A percentile compares a stretch with the other conserved stretches of the same genome.
These are phyloP conservation scores for Pholiota microspora DNA, from an alignment of 768 basidiomycete genomes.

Conservation along the genomic window DNA sequence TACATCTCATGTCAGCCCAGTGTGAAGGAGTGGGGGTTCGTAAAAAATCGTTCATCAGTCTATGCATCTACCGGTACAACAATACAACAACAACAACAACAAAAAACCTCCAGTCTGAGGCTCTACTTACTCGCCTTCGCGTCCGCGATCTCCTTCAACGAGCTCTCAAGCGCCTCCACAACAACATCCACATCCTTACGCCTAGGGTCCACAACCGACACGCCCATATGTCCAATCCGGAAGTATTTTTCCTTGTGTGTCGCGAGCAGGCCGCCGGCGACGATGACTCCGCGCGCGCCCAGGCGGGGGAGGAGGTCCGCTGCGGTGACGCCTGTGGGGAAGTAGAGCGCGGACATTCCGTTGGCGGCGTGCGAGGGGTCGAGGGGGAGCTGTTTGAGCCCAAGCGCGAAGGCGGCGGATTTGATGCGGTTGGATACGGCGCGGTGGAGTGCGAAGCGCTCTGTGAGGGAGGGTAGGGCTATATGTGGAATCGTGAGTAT, in stretches of 20 bases:
- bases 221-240: conserved; percentile 96
- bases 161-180: conserved; percentile 60
- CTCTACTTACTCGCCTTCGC: conserved; percentile 19
- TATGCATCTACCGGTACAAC: too few relatives aligned
- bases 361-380: conserved; percentile 71
- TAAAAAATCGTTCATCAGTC: too few relatives aligned
- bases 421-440: conserved; percentile 70
- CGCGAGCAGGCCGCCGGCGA: conserved; percentile 87
- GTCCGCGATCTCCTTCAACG: conserved; percentile 41
- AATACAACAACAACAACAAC: too few relatives aligned
- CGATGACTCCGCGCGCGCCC: conserved; percentile 66
- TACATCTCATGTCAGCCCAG: too few relatives aligned
- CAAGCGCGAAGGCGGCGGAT: conserved; percentile 59
- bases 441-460: conserved; percentile 77
- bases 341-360: conserved; percentile 94
- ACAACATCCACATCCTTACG: conserved; percentile 79
- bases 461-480: conserved; percentile 60
- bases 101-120: too few relatives aligned
- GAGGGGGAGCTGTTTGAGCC: conserved; percentile 71
- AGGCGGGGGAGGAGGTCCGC: conserved; percentile 78
- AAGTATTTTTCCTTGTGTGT: conserved; percentile 89
- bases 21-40: too few relatives aligned
- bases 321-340: conserved; percentile 77
- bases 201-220: conserved; percentile 67
- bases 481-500: conserved; percentile 16